These are phyloP conservation scores for Exophiala calicioides DNA, from an alignment of 2,329 filamentous ascomycete species.

Conservation along the genomic window DNA sequence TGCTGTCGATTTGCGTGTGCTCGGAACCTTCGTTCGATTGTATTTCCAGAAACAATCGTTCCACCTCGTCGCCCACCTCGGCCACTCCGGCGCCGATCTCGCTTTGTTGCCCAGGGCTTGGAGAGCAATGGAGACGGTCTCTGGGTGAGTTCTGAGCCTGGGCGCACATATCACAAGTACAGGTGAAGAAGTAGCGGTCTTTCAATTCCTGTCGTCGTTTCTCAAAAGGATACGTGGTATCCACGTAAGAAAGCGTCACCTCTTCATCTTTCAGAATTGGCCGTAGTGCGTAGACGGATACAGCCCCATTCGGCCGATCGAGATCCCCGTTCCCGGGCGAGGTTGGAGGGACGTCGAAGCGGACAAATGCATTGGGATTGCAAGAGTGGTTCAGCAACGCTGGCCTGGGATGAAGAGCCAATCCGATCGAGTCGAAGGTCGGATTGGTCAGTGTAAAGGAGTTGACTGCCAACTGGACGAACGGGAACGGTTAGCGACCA, in stretches of 20 bases:
- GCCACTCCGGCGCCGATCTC: background rate
- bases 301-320: conserved; percentile 10
- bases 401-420: conserved; percentile 58
- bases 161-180: conserved; percentile 45
- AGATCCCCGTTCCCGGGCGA: conserved; percentile 16
- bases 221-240: conserved; percentile 54
- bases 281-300: conserved; percentile 42
- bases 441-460: conserved; percentile 59
- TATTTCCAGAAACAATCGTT: conserved; percentile 32
- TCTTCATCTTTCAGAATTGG: conserved; percentile 58
- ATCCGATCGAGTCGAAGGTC: conserved; percentile 58
- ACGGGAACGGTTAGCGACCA: conserved; percentile 2
- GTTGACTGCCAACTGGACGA: conserved; percentile 59
- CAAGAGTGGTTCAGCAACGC: conserved; percentile 64
- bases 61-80: conserved; percentile 18
- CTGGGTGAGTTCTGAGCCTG: conserved; percentile 1
- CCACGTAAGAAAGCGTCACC: conserved; percentile 63
- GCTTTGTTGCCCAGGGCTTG: background rate
- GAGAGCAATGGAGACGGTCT: conserved; percentile 1
- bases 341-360: conserved; percentile 54
- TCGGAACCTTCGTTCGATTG: conserved; percentile 28
- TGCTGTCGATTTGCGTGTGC: conserved; percentile 35
- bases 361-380: conserved; percentile 58
- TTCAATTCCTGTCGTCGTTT: conserved; percentile 56
- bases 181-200: conserved; percentile 60